Evolutionary conservation across 2,329 filamentous ascomycete species (phyloP), one percentile per base, ranked within the genome.

Genomic region (Rutstroemia sp.): DNA sequence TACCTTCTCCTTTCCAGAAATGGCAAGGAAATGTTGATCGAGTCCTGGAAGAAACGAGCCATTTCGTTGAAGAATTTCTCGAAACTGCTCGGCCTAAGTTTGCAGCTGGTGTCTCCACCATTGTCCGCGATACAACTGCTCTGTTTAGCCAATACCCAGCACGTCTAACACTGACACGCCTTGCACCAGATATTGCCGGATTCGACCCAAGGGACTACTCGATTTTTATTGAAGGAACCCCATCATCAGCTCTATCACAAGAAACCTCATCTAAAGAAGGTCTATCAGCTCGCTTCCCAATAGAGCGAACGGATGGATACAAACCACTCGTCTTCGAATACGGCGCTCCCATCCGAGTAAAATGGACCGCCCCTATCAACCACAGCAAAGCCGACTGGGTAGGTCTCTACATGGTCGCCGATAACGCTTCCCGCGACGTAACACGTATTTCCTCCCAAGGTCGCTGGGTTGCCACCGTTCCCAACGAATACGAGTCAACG

Each of bases 361-460:
- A 83, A 64, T 99, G 94, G 94, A 88, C 83, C 27, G 94, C 92
- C 0, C 92, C 94, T 0, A 78, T 84, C 39, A 89, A 91, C 62
- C 94, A 97, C 72, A 86, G 85, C 73, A 91, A 88, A 69, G 88
- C 87, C 66, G 94, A 99, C 71, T 99, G 94, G 94, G 85, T 99
- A 53, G 92, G 92, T 4, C 78, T 99, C 5, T 99, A 97, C 75
- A 91, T 92, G 82, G 90, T 99, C 2, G 91, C 90, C 3, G 92
- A 97, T 72, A 99, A 96, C 68, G 82, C 84, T 6, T 94, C 89
- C 7, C 83, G 92, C 42, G 89, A 96, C 40, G 76, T 86, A 14
- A 96, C 94, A 2, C 85, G 89, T 52, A 83, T 96, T 9, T 83
- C 89, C 4, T 95, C 90, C 1, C 83, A 92, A 55, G 92, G 92